Percentiles rank a stretch among this genome's conserved stretches.
These are phyloP conservation scores for Fusarium algeriense DNA, from an alignment of 2,329 filamentous ascomycete species.

Conservation along the genomic window DNA sequence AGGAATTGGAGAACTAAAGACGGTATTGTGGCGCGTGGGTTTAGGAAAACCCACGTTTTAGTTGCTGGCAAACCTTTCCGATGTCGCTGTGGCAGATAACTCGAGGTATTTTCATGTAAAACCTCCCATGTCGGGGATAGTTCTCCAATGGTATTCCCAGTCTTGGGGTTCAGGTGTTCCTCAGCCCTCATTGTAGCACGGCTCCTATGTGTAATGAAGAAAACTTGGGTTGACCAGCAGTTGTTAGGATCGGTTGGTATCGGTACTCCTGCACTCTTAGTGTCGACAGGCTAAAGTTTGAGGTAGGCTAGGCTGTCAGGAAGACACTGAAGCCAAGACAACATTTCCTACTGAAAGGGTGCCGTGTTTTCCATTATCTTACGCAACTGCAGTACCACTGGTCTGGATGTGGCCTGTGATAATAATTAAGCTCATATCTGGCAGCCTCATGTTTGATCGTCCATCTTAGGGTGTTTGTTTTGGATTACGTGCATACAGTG, in stretches of 20 bases:
- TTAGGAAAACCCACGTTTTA: not conserved
- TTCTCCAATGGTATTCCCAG: not conserved
- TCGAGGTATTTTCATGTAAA: not conserved
- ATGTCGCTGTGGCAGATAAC: not conserved
- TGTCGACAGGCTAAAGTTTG: slow-evolving; percentile 19
- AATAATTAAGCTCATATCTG: not conserved
- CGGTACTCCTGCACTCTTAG: not conserved
- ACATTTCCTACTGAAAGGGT: not conserved
- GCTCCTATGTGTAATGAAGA: not conserved
- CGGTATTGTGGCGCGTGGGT: slow-evolving; percentile 3
- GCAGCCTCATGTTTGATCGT: not conserved
- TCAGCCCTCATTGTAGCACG: not conserved
- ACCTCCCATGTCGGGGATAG: not conserved
- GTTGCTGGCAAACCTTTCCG: not conserved
- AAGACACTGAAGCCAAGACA: not conserved
- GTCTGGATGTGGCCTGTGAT: not conserved
- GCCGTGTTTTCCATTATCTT: not conserved
- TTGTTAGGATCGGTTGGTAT: slow-evolving; percentile 4
- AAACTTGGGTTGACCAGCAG: not conserved
- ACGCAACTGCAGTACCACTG: slow-evolving; percentile 1
- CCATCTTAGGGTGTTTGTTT: not conserved
- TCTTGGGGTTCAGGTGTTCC: not conserved
- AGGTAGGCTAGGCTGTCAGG: not conserved
- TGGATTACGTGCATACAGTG: not conserved
- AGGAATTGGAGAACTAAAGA: not conserved